These are phyloP conservation scores for Lactarius deliciosus DNA, from an alignment of 768 basidiomycete genomes.

Conservation along the genomic window DNA sequence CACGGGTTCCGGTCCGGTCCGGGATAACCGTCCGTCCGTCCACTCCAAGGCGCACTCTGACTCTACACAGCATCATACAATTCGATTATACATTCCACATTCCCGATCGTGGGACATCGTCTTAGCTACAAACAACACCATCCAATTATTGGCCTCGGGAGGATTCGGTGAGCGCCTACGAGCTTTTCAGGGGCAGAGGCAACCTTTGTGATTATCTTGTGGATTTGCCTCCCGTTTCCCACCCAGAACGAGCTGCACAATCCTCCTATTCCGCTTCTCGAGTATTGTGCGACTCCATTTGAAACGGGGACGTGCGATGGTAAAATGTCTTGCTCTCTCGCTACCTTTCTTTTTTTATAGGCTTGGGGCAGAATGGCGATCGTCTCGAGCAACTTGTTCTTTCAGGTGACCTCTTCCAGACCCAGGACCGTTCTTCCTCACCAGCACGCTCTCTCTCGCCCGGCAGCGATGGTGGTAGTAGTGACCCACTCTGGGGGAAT, in stretches of 20 bases:
- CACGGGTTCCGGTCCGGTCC: conserved; percentile 1
- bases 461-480: conserved; percentile 52
- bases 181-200: not conserved
- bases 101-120: no score
- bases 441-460: conserved; percentile 60
- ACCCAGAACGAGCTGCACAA: not conserved
- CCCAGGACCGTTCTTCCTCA: conserved; percentile 53
- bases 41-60: no score
- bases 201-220: not conserved
- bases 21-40: no score
- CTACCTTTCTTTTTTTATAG: conserved; percentile 6
- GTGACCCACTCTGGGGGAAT: conserved; percentile 43
- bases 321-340: not conserved
- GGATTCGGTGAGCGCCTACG: not conserved
- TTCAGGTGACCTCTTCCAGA: conserved; percentile 73
- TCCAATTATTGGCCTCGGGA: not conserved
- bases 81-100: not conserved
- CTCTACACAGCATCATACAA: not conserved
- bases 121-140: not conserved
- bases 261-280: not conserved
- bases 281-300: not conserved
- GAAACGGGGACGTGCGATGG: conserved; percentile 13
- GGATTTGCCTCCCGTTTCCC: not conserved
- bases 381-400: conserved; percentile 66
- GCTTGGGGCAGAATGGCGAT: conserved; percentile 27